Evolutionary conservation across 2,329 filamentous ascomycete species (phyloP).

Genomic region (Annulohypoxylon truncatum): DNA sequence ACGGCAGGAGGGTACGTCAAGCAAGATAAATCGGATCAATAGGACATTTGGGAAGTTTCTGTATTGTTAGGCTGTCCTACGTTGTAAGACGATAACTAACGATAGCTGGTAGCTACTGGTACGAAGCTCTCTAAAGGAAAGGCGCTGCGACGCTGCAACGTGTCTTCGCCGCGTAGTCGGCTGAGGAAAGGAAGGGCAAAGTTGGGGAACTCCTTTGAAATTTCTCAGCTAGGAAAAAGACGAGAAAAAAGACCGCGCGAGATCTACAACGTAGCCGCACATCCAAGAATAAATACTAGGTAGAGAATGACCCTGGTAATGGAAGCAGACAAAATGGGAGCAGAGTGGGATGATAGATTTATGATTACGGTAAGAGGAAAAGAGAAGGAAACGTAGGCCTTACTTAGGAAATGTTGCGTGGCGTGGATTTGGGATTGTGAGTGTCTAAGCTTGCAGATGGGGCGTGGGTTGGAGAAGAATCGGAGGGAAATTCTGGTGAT

Average conservation of each 20-base stretch:
- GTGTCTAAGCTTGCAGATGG: background rate
- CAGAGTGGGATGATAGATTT: slow-evolving; percentile 29
- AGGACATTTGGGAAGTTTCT: slow-evolving; percentile 11
- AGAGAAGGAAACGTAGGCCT: slow-evolving; percentile 18
- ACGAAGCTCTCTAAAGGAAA: slow-evolving; percentile 10
- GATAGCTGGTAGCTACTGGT: slow-evolving; percentile 12
- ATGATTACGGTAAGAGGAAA: slow-evolving; percentile 31
- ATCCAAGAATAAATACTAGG: slow-evolving; percentile 23
- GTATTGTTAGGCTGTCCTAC: slow-evolving; percentile 3
- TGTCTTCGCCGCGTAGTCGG: slow-evolving; percentile 28
- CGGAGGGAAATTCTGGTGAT: slow-evolving; percentile 27
- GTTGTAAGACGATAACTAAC: slow-evolving; percentile 15
- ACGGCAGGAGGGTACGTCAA: background rate
- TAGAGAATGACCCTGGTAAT: slow-evolving; percentile 16
- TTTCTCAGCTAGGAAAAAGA: slow-evolving; percentile 18
- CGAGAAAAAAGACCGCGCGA: slow-evolving; percentile 22
- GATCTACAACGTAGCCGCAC: slow-evolving; percentile 19
- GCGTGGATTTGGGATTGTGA: slow-evolving; percentile 17
- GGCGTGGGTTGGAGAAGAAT: slow-evolving; percentile 11
- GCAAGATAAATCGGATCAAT: background rate
- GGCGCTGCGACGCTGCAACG: slow-evolving; percentile 36
- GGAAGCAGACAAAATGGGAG: slow-evolving; percentile 22
- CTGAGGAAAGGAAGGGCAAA: slow-evolving; percentile 23
- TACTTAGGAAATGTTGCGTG: slow-evolving; percentile 29
- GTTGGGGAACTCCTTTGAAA: slow-evolving; percentile 40